phyloP scores from a whole-genome alignment of 2,329 filamentous ascomycete species.

The Alternaria dauci region DNA sequence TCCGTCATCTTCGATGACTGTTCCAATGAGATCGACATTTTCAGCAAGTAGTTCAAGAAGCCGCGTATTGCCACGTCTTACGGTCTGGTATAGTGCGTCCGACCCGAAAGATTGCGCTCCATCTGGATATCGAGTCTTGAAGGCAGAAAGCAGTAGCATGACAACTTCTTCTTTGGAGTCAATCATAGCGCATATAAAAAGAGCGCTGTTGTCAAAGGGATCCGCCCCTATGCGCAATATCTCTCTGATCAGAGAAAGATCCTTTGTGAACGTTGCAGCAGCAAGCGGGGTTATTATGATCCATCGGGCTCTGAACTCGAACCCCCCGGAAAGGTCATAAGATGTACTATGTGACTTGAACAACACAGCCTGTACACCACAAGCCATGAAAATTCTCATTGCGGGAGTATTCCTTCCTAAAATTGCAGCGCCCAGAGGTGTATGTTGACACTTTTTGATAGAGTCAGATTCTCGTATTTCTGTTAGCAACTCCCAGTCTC shows the following conservation, averaged over 20 bases:
- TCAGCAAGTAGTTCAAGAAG: background rate
- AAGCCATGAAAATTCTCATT: background rate
- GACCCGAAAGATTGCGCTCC: background rate
- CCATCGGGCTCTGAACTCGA: too few relatives aligned
- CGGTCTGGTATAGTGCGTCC: background rate
- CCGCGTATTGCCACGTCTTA: background rate
- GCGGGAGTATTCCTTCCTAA: rapidly evolving
- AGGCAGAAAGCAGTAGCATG: background rate
- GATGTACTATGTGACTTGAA: background rate
- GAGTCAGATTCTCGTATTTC: background rate
- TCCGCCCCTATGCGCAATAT: background rate
- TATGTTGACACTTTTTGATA: rapidly evolving
- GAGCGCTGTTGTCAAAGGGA: background rate
- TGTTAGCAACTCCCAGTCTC: background rate
- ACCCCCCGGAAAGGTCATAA: too few relatives aligned
- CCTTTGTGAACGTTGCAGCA: rapidly evolving
- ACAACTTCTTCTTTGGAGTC: rapidly evolving
- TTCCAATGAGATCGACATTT: background rate
- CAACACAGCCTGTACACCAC: background rate
- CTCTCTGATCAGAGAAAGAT: rapidly evolving
- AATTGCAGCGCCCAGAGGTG: background rate
- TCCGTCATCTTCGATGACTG: too few relatives aligned
- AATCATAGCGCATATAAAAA: background rate
- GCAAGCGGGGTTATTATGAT: background rate
- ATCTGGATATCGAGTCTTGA: background rate